These are phyloP conservation scores for Tothia fuscella DNA, from an alignment of 2,329 filamentous ascomycete species.

Conservation along the genomic window DNA sequence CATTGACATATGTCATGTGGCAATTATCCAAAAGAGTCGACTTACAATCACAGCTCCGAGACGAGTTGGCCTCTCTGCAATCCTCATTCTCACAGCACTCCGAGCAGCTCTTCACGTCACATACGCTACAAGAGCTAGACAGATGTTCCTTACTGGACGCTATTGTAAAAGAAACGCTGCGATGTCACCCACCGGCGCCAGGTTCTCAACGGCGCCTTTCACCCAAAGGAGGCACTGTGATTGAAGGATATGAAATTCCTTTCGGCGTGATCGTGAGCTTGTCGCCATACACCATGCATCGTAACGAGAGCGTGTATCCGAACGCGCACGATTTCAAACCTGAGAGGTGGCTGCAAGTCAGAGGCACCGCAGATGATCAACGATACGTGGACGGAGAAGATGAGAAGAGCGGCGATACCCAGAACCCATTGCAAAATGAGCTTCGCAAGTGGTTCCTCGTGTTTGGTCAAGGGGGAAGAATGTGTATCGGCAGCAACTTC, in stretches of 20 bases:
- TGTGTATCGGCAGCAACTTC: slow-evolving; percentile 4
- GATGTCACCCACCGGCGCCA: not conserved
- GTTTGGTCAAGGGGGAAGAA: slow-evolving; percentile 1
- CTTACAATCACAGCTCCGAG: slow-evolving; percentile 1
- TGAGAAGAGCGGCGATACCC: not conserved
- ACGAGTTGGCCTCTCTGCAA: not conserved
- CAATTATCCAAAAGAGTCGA: slow-evolving; percentile 18
- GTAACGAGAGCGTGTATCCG: not conserved
- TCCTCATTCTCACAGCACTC: not conserved
- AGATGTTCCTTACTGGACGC: not conserved
- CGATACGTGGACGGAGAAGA: not conserved
- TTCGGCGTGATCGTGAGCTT: not conserved
- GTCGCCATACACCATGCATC: slow-evolving; percentile 1
- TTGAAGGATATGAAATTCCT: not conserved
- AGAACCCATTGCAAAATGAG: no score
- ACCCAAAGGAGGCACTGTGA: not conserved
- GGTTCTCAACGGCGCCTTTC: not conserved
- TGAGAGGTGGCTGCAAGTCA: not conserved
- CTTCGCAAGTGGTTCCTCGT: not conserved
- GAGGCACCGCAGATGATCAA: no score
- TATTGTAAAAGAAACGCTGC: not conserved
- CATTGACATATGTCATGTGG: slow-evolving; percentile 24
- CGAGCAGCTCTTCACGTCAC: not conserved
- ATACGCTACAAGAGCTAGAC: not conserved
- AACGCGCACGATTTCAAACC: not conserved